Conservation (phyloP, 306 rosid species). For the Sechiopsis laciniata region DNA sequence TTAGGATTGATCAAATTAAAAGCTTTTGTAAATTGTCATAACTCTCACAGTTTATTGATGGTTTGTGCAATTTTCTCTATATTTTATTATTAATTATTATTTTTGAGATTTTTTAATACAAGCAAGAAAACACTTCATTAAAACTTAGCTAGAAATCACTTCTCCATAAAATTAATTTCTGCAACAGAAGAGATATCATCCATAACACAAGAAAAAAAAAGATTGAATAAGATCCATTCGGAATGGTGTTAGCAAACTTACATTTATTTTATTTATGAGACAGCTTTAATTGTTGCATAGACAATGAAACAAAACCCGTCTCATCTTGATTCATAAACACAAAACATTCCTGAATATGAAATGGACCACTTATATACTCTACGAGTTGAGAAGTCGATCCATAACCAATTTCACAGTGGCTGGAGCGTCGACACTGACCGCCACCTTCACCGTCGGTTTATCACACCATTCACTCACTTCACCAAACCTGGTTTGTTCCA, state of each 20-base stretch:
- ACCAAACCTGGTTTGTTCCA: constrained; percentile 53
- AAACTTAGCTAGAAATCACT: no score
- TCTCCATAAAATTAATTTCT: no score
- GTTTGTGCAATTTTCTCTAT: no score
- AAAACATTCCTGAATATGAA: not conserved
- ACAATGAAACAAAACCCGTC: not conserved
- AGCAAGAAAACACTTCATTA: no score
- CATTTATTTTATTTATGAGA: not conserved
- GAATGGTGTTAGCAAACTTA: no score
- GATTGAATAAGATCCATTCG: not conserved
- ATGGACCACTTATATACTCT: not conserved
- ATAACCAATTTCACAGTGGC: constrained; percentile 50
- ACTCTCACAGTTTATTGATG: no score
- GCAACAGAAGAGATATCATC: no score
- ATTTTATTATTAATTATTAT: no score
- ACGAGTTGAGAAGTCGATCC: constrained; percentile 63
- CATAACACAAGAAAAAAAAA: not conserved
- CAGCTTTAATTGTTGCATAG: not conserved
- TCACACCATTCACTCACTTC: constrained; percentile 81
- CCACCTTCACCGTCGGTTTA: constrained; percentile 77
- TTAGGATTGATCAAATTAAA: no score
- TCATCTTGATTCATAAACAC: not conserved
- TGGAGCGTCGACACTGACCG: constrained; percentile 86
- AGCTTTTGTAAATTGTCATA: no score
- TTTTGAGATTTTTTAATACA: no score